phyloP scores from a whole-genome alignment of 2,329 filamentous ascomycete genomes.

The Pestalotiopsis sp. region DNA sequence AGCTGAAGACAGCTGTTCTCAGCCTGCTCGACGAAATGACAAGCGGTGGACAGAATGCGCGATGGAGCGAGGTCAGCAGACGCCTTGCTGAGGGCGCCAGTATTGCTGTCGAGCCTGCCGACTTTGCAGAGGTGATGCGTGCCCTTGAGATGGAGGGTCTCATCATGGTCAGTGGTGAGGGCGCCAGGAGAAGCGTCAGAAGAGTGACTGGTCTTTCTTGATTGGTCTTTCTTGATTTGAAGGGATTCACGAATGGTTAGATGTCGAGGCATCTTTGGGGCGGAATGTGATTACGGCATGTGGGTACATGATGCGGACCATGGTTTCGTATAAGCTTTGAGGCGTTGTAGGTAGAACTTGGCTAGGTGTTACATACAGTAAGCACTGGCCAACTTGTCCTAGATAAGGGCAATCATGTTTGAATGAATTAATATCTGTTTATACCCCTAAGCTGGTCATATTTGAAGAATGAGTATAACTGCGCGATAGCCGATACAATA shows the following conservation, averaged over 20 bases:
- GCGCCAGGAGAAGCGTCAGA: constrained; percentile 78
- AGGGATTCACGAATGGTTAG: not conserved
- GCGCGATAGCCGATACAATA: not conserved
- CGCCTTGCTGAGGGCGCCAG: constrained; percentile 72
- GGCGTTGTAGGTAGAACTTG: constrained; percentile 1
- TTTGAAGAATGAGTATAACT: not conserved
- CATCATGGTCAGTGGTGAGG: constrained; percentile 82
- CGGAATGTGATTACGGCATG: not conserved
- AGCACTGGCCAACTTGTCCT: not conserved
- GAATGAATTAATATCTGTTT: not conserved
- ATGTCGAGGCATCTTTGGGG: not conserved
- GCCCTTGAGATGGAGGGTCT: constrained; percentile 82
- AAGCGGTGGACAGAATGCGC: constrained; percentile 65
- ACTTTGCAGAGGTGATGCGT: constrained; percentile 83
- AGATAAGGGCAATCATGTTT: not conserved
- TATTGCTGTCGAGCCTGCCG: constrained; percentile 71
- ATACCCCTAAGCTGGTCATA: not conserved
- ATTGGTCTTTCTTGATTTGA: constrained; percentile 10
- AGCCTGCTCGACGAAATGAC: constrained; percentile 80
- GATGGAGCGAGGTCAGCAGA: constrained; percentile 78
- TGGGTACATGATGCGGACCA: not conserved
- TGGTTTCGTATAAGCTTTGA: constrained; percentile 3
- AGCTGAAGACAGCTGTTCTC: constrained; percentile 81
- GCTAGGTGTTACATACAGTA: not conserved
- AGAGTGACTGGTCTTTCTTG: constrained; percentile 63